These are phyloP conservation scores for Amorphotheca resinae DNA, from an alignment of 495 filamentous ascomycete genomes.

Conservation along the genomic window DNA sequence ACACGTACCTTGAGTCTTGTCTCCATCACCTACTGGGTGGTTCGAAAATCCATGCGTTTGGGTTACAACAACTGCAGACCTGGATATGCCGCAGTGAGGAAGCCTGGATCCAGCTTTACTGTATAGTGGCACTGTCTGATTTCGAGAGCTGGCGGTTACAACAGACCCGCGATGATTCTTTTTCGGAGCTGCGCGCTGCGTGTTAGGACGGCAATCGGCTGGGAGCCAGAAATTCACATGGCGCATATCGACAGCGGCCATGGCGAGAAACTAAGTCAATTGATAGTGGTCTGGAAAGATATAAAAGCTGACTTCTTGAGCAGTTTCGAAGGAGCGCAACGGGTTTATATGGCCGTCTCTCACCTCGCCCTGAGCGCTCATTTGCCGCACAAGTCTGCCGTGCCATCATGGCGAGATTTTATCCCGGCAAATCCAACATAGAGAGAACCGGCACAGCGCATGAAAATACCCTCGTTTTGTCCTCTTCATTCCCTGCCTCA, in stretches of 20 bases:
- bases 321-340: neutral
- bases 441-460: conserved; percentile 1
- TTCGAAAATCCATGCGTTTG: neutral
- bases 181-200: neutral
- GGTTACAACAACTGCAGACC: neutral
- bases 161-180: neutral
- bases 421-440: conserved; percentile 1
- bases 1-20: neutral
- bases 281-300: neutral
- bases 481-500: neutral
- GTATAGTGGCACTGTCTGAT: neutral
- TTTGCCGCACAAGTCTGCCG: conserved; percentile 4
- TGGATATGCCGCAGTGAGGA: neutral
- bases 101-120: neutral
- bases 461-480: conserved; percentile 1
- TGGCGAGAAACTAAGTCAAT: conserved; percentile 3
- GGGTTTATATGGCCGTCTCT: neutral
- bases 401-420: conserved; percentile 1
- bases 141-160: neutral
- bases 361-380: neutral
- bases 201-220: neutral
- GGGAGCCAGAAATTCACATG: neutral
- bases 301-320: neutral
- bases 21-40: neutral
- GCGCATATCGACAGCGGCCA: conserved; percentile 3